Conservation (phyloP, 2,329 filamentous ascomycete species). For the Juglanconis oblonga region DNA sequence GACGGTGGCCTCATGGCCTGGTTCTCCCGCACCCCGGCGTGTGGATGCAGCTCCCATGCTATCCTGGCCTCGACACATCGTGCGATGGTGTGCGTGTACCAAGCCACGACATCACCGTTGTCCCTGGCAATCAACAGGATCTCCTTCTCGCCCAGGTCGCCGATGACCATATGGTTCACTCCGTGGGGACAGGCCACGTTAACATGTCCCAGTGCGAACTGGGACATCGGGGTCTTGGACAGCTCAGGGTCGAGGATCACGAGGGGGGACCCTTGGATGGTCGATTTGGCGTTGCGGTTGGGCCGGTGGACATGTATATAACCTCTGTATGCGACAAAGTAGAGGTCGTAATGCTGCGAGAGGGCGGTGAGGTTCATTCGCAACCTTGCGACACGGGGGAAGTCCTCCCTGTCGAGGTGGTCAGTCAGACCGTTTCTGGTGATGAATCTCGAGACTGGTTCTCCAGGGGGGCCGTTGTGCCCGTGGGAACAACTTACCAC, state of each 20-base stretch:
- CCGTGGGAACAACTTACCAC: background rate
- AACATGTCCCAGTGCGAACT: background rate
- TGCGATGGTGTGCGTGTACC: constrained; percentile 57
- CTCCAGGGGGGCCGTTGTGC: background rate
- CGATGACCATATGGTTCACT: constrained; percentile 67
- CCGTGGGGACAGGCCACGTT: constrained; percentile 51
- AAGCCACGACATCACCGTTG: constrained; percentile 72
- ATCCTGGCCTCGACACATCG: constrained; percentile 37
- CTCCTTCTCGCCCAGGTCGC: constrained; percentile 67
- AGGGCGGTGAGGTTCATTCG: constrained; percentile 57
- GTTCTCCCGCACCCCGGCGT: background rate
- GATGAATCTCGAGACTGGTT: background rate
- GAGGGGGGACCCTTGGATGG: constrained; percentile 46
- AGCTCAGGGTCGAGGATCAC: constrained; percentile 38
- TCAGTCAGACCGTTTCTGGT: background rate
- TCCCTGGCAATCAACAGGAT: constrained; percentile 67
- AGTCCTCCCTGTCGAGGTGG: constrained; percentile 12
- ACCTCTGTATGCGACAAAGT: constrained; percentile 57
- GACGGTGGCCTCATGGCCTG: background rate
- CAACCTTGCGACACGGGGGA: constrained; percentile 26
- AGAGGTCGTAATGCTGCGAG: constrained; percentile 59
- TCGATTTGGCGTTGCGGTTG: constrained; percentile 41
- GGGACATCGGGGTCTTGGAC: constrained; percentile 10
- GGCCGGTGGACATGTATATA: constrained; percentile 56
- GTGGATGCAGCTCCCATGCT: background rate